Conservation (phyloP, 1,139 yeast genomes). For the Candida anutae region DNA sequence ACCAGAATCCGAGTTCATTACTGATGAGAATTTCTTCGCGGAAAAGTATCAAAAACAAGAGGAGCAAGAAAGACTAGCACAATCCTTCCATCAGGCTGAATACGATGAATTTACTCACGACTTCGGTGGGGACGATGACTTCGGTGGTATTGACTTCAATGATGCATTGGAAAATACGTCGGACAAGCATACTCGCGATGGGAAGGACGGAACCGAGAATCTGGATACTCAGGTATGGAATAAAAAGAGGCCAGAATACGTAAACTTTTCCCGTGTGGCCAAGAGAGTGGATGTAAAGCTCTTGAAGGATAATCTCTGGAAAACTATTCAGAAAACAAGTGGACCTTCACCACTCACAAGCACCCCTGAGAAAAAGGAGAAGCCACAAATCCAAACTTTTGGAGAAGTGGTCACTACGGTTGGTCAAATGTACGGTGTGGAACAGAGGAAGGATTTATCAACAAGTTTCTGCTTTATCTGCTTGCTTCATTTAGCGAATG, state of each 20-base stretch:
- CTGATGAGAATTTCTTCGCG: slow-evolving; percentile 76
- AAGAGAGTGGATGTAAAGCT: slow-evolving; percentile 77
- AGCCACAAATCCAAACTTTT: slow-evolving; percentile 24
- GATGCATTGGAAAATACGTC: slow-evolving; percentile 27
- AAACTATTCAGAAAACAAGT: slow-evolving; percentile 35
- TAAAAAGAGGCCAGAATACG: slow-evolving; percentile 47
- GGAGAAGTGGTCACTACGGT: slow-evolving; percentile 40
- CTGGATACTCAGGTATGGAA: slow-evolving; percentile 8
- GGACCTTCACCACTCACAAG: slow-evolving; percentile 3
- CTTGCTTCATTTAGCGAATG: slow-evolving; percentile 20
- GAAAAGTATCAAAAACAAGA: slow-evolving; percentile 44
- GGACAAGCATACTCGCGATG: slow-evolving; percentile 12
- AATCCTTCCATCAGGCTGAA: slow-evolving; percentile 40
- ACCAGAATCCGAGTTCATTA: slow-evolving; percentile 17
- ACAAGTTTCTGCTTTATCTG: slow-evolving; percentile 23
- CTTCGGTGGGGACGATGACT: slow-evolving; percentile 30
- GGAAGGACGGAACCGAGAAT: slow-evolving; percentile 5
- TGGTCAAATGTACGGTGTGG: slow-evolving; percentile 45
- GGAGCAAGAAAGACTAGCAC: slow-evolving; percentile 28
- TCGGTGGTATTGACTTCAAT: slow-evolving; percentile 38
- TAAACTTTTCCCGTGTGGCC: slow-evolving; percentile 72
- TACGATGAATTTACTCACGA: slow-evolving; percentile 36
- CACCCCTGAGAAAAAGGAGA: slow-evolving; percentile 1
- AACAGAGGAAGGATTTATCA: slow-evolving; percentile 20
- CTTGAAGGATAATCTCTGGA: slow-evolving; percentile 82